Evolutionary conservation across 192 early-diverging fungal genomes (phyloP), one percentile per base, ranked within the genome.

Genomic region (Mortierella hygrophila): DNA sequence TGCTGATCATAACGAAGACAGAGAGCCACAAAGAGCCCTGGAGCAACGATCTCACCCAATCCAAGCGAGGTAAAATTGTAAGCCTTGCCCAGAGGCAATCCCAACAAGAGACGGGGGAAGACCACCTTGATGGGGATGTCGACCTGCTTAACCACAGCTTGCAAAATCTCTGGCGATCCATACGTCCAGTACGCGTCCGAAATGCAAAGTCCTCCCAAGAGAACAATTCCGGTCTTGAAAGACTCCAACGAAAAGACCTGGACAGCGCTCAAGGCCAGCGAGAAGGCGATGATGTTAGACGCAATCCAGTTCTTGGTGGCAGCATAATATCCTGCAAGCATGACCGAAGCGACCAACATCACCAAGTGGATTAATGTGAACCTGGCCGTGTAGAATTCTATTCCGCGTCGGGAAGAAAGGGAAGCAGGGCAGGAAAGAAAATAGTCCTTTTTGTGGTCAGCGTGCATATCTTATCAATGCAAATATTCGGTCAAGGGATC

Each of bases 131-230:
- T 93, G n/a, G 98, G 98, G 9, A 95, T 94, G 77, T 99, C 98
- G 79, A 99, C 94, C 40, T 93, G 93, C 89, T 94, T 96, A 37
- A 96, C 95, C 15, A 99, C 97, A 21, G 95, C 93, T 1, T 96
- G 96, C 97, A 99, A 96, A 26, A 99, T 96, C 26, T 96, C 94
- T 11, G 97, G 95, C 11, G 97, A 96, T 32, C 95, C 96, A 90
- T 97, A 98, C 68, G 96, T 97, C 98, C 98, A 99, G 81, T 96
- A 97, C 65, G 97, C 91, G 86, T 99, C 98, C 82, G 97, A 98
- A 38, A 97, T 79, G 84, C 97, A 97, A 57, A 99, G 87, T 0
- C 95, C 97, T 18, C 89, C 82, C 47, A 99, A 92, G 68, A 99
- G 90, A 32, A 95, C 93, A 83, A 97, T 96, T 15, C 97, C 98